Evolutionary conservation across 2,329 filamentous ascomycete species (phyloP), one percentile per base, ranked within the genome.

Genomic region (Xylaria digitata): DNA sequence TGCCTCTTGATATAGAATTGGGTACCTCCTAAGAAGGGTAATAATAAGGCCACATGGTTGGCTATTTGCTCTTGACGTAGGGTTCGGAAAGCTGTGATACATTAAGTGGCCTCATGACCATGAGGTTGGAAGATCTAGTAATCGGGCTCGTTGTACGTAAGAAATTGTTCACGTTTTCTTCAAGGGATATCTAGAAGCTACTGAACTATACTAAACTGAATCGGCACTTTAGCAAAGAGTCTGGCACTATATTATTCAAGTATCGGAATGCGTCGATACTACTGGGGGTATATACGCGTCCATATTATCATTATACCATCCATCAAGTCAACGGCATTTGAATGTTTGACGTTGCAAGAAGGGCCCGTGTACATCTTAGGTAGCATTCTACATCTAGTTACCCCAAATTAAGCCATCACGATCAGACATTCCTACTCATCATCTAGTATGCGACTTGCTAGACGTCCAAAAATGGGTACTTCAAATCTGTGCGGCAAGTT

Each of bases 401-500:
- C 7, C 21, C 53, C 8, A 15, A 49, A 56, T 52, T 32, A 59
- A 45, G n/a, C 13, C 3, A 43, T 6, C 23, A 15, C 45, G 11
- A 21, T 45, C 30, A 21, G n/a, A 55, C 23, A 40, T 11, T 26
- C 26, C 56, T 73, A 77, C 66, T 77, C 96, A 76, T 97, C 92
- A 75, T 97, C 95, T 64, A 98, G 85, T 76, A 97, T 95, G 30
- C 91, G 91, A 80, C 91, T 97, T 49, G 96, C 96, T 73, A 97
- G 82, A 48, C 85, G 85, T 4, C 96, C 96, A 75, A 98, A 91
- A 75, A 97, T 89, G 0, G 95, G 95, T 1, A 97, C 86, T 79
- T 98, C 94, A 69, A 90, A 96, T 77, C 95, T 88, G 13, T 82
- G 71, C 43, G 68, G 66, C 26, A 57, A 30, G 45, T 63, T 55